Evolutionary conservation across 2,329 filamentous ascomycete species (phyloP).

Genomic region (Mycosphaerella arachidis): DNA sequence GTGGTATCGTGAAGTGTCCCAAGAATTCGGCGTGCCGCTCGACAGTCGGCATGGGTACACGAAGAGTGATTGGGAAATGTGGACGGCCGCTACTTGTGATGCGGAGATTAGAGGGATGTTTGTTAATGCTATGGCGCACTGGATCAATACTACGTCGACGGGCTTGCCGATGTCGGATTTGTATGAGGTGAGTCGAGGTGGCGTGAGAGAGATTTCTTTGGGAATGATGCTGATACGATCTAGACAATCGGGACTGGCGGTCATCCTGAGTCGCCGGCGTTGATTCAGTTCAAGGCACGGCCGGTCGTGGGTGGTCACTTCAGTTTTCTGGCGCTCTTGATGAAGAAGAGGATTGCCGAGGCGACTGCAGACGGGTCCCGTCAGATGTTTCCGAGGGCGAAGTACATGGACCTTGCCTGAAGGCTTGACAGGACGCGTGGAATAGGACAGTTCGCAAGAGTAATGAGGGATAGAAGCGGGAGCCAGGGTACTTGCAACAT

Average conservation of each 20-base stretch:
- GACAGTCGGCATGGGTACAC: constrained; percentile 30
- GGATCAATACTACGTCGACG: constrained; percentile 47
- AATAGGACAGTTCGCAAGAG: background rate
- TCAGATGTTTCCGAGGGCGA: background rate
- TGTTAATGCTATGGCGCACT: constrained; percentile 42
- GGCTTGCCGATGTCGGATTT: constrained; percentile 48
- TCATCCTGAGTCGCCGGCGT: background rate
- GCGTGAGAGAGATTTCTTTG: background rate
- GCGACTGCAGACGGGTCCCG: background rate
- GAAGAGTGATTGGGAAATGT: constrained; percentile 47
- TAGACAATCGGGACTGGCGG: constrained; percentile 3
- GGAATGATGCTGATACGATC: background rate
- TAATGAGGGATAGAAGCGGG: background rate
- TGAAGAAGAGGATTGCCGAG: background rate
- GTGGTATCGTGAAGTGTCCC: constrained; percentile 26
- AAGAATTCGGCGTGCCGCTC: constrained; percentile 28
- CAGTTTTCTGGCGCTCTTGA: constrained; percentile 7
- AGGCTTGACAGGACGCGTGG: background rate
- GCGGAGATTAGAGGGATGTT: constrained; percentile 44
- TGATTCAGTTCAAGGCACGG: constrained; percentile 6
- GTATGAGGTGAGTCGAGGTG: constrained; percentile 35
- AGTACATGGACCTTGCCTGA: background rate
- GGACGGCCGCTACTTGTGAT: constrained; percentile 43
- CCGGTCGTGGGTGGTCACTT: constrained; percentile 12
- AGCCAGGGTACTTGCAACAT: background rate